Evolutionary conservation across 805 yeast species (phyloP), one percentile per base, ranked within the genome.

Genomic region (Debaryomyces castellii): DNA sequence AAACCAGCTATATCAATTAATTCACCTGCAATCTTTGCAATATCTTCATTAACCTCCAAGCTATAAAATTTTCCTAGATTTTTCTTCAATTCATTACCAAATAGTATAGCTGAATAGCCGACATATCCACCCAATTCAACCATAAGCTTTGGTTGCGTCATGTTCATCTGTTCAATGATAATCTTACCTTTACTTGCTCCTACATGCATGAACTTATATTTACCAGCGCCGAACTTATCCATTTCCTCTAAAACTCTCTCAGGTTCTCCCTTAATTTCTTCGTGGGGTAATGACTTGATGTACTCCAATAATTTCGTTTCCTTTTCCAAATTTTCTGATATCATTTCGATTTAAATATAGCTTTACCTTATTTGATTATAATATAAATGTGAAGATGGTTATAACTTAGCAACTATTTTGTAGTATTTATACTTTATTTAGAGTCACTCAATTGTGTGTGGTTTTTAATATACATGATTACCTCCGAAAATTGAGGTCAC

Each of bases 51-150:
- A 39, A 58, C 43, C 51, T 69, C 74, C 45, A 67, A 67, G 40
- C 65, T 61, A 49, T 57, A 67, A 57, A 58, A 70, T 41, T 59
- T 63, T 7, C 67, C 64, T 17, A 48, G 49, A 20, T 54, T 53
- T 39, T 49, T 58, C 7, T 50, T 43, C 33, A 68, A 47, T 27
- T 57, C 63, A 11, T 52, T 51, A 3, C 63, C 68, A 45, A 69
- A 68, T 24, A 59, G 55, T 5, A 71, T 55, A 18, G 75, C 76
- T 1, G 71, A 63, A 43, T 69, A 69, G 7, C 72, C 74, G 17
- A 65, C 54, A 41, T 59, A 67, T 22, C 64, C 57, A 17, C 73
- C 73, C 43, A 66, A 51, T 40, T 66, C 73, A 27, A 66, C 47
- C 62, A 64, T 54, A 16, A 59, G 39, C 24, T 54, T 53, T 16